Evolutionary conservation across 2,329 filamentous ascomycete genomes (phyloP).

Genomic region (Salinomyces thailandicus): DNA sequence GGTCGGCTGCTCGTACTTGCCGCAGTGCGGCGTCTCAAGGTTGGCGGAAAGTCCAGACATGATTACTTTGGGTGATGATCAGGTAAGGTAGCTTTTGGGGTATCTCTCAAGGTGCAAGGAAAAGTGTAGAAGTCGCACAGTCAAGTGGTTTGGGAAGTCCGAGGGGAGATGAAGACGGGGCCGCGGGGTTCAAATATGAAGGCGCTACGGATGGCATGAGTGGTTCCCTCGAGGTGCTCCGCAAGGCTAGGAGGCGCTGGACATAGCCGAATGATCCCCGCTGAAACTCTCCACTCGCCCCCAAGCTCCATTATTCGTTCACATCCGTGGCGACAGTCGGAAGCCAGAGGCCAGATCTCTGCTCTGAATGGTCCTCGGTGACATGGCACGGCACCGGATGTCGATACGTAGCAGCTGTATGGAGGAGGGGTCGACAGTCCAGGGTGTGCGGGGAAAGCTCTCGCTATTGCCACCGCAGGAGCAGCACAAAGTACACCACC

Average conservation of each 20-base stretch:
- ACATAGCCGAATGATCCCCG: conserved; percentile 1
- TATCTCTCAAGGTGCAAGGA: conserved; percentile 2
- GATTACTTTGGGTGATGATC: conserved; percentile 9
- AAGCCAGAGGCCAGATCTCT: neutral
- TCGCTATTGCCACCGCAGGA: no score
- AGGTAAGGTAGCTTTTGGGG: neutral
- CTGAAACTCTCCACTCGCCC: conserved; percentile 5
- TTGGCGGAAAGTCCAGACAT: conserved; percentile 44
- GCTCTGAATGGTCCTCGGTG: conserved; percentile 9
- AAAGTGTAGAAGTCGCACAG: neutral
- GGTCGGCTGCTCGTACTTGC: conserved; percentile 45
- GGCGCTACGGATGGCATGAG: conserved; percentile 2
- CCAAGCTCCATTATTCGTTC: neutral
- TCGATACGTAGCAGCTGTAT: neutral
- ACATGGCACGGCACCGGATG: conserved; percentile 5
- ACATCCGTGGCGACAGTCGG: neutral
- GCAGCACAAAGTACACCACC: no score
- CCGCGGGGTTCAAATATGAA: neutral
- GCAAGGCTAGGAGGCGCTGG: neutral
- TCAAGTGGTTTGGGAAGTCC: neutral
- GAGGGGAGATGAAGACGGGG: neutral
- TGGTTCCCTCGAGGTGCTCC: neutral
- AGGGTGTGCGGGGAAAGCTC: conserved; percentile 10
- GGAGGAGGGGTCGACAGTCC: neutral
- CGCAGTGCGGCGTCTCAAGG: conserved; percentile 59